These are phyloP conservation scores for Salvia miltiorrhiza DNA, from an alignment of 257 asterid genomes.

Conservation along the genomic window DNA sequence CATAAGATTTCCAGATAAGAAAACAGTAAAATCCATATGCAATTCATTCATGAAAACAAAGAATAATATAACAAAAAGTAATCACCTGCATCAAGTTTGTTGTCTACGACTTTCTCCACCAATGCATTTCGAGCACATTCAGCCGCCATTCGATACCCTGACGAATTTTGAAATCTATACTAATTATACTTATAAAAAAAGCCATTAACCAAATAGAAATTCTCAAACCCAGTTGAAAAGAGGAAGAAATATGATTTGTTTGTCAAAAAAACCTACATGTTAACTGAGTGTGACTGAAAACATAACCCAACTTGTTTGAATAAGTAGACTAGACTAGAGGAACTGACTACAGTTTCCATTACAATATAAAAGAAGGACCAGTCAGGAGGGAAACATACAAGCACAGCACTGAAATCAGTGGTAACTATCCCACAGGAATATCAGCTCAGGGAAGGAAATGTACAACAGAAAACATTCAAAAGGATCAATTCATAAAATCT, in stretches of 20 bases:
- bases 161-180: background rate
- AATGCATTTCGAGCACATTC: slow-evolving; percentile 85
- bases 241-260: background rate
- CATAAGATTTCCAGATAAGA: background rate
- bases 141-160: slow-evolving; percentile 94
- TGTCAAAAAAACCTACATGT: background rate
- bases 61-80: background rate
- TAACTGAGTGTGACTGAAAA: background rate
- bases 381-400: background rate
- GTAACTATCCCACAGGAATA: background rate
- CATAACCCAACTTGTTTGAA: background rate
- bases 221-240: background rate
- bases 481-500: background rate
- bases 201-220: background rate
- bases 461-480: background rate
- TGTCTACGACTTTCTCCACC: slow-evolving; percentile 80
- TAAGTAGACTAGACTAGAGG: background rate
- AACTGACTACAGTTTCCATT: slow-evolving; percentile 4
- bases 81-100: slow-evolving; percentile 78
- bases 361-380: background rate
- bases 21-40: background rate
- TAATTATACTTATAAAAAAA: background rate
- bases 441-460: background rate
- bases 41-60: background rate
- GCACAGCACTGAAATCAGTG: background rate